phyloP scores from a whole-genome alignment of 768 basidiomycete genomes.

The Termitomyces titanicus region DNA sequence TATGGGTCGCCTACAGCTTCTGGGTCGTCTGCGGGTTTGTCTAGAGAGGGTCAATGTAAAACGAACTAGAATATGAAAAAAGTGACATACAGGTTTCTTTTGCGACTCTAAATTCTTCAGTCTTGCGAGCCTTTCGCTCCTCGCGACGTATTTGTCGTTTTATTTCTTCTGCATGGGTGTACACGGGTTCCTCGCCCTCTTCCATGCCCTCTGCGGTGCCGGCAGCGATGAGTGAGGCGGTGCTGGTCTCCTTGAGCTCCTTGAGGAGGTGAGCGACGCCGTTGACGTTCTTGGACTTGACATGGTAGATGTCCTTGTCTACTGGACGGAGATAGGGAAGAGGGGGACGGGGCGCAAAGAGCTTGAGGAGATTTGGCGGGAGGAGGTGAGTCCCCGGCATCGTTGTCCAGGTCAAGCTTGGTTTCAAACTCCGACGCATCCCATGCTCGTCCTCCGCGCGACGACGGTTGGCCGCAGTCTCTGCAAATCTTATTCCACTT shows the following conservation, averaged over 20 bases:
- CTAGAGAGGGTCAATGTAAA: slow-evolving; percentile 37
- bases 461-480: neutral
- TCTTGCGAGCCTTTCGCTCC: slow-evolving; percentile 71
- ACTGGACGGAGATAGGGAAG: slow-evolving; percentile 84
- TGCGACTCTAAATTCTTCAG: slow-evolving; percentile 72
- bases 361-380: slow-evolving; percentile 93
- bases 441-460: slow-evolving; percentile 2
- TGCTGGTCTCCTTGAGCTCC: slow-evolving; percentile 74
- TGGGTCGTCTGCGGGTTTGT: slow-evolving; percentile 88
- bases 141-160: slow-evolving; percentile 77
- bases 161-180: slow-evolving; percentile 79
- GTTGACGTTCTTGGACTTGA: slow-evolving; percentile 61
- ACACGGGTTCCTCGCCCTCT: slow-evolving; percentile 79
- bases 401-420: neutral
- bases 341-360: slow-evolving; percentile 92
- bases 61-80: neutral
- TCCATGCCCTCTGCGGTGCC: slow-evolving; percentile 69
- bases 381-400: slow-evolving; percentile 83
- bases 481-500: slow-evolving; percentile 36
- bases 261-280: slow-evolving; percentile 79
- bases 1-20: slow-evolving; percentile 96
- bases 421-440: slow-evolving; percentile 19
- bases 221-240: slow-evolving; percentile 56
- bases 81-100: slow-evolving; percentile 77
- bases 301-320: slow-evolving; percentile 77